A percentile compares a stretch with the other conserved stretches of the same genome.
These are phyloP conservation scores for Wickerhamiella sorbophila DNA, from an alignment of 805 yeast genomes.

Conservation along the genomic window DNA sequence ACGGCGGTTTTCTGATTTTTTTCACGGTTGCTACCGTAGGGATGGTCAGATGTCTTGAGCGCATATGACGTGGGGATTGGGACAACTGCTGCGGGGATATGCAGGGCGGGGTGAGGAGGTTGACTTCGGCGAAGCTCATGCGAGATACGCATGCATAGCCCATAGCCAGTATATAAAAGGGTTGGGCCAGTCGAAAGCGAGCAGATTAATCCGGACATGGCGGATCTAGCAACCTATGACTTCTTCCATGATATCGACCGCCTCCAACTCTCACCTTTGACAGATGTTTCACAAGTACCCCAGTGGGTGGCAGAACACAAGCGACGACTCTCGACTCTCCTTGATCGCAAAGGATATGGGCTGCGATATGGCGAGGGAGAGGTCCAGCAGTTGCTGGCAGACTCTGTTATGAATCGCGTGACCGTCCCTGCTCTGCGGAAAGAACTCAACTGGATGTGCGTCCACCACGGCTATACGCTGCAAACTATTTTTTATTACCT, in stretches of 20 bases:
- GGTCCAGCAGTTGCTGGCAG: conserved; percentile 4
- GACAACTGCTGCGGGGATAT: neutral
- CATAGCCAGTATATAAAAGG: no score
- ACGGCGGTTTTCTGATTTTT: no score
- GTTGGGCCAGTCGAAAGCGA: no score
- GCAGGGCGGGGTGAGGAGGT: neutral
- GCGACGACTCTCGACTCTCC: neutral
- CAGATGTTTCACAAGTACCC: neutral
- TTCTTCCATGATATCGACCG: neutral
- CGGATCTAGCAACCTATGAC: neutral
- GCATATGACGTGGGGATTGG: neutral
- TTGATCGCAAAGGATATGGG: neutral
- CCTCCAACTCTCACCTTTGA: neutral
- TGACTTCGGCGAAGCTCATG: neutral
- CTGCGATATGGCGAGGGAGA: neutral
- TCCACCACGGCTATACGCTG: conserved; percentile 6
- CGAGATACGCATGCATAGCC: no score
- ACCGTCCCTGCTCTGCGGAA: conserved; percentile 4
- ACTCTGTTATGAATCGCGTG: conserved; percentile 5
- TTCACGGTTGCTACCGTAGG: no score
- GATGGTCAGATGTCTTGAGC: no score
- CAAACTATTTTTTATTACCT: conserved; percentile 7
- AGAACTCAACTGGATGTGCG: conserved; percentile 8
- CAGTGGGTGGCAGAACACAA: conserved; percentile 1
- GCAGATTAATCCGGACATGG: no score